Base-by-base conservation (phyloP, 176 grass and related monocot species). In the Musa itinerans region DNA sequence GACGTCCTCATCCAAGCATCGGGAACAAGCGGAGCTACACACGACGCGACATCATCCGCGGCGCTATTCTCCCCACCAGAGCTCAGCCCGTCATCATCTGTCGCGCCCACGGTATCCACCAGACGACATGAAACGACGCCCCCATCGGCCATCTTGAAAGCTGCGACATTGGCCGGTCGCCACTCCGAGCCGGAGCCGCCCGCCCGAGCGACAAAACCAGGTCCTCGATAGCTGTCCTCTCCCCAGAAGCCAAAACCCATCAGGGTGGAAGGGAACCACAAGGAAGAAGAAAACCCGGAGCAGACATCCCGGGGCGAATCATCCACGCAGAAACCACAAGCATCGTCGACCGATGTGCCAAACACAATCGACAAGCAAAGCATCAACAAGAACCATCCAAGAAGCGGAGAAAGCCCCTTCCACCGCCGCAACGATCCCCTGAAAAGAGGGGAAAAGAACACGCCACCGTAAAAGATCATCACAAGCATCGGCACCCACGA, bases 1-100 rank as follows among this genome's bases (percentile, higher is more conserved):
- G 91, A 91, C 69, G 82, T 77, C 70, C 64, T 89, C 86, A 94
- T 99, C 95, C 95, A 99, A 71, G 87, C 83, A 86, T 94, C 88
- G 29, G 88, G 86, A 66, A 99, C 87, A 51, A 94, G 83, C 43
- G 90, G 86, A 52, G 90, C 78, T 59, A 89, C 76, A 65, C 95
- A 99, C 17, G 81, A 86, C 68, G 53, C 76, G 11, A 12, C 67
- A 65, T 77, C 79, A 65, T 86, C 73, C 22, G 59, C 80, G 54
- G 53, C 76, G 21, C 70, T 79, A 72, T 72, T 83, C 77, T 82
- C 76, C n/a, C 52, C 52, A 9, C 70, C 71, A 51, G 27, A 19
- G 72, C 78, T 82, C 62, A 80, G 62, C 27, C 74, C 77, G 78
- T 85, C 68, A 43, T 64, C 68, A 49, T 48, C 66, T 43, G 34